Conservation (phyloP, 2,329 filamentous ascomycete species). For the Monilinia aucupariae region DNA sequence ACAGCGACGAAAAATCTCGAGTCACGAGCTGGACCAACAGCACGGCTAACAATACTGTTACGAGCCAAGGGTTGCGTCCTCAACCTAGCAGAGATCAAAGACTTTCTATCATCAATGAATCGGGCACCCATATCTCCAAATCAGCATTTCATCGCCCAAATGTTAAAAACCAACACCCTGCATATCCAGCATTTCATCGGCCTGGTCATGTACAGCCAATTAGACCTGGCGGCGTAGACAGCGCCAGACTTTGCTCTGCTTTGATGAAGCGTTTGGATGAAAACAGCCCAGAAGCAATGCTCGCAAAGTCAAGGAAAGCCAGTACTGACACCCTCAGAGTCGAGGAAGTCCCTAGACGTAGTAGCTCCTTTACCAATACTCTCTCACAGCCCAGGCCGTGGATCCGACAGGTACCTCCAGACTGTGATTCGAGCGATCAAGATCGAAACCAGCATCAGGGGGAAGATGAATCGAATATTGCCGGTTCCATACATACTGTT, state of each 20-base stretch:
- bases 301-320: conserved; percentile 21
- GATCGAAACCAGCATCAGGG: conserved; percentile 3
- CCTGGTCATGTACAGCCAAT: conserved; percentile 18
- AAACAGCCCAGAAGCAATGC: conserved; percentile 34
- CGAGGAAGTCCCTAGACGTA: conserved; percentile 18
- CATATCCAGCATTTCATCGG: conserved; percentile 27
- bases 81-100: conserved; percentile 48
- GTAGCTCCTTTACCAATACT: conserved; percentile 21
- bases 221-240: conserved; percentile 41
- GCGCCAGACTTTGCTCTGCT: conserved; percentile 57
- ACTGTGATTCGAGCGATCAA: conserved; percentile 13
- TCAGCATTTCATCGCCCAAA: conserved; percentile 35
- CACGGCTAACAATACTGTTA: conserved; percentile 52
- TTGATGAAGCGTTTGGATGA: conserved; percentile 53
- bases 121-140: conserved; percentile 42
- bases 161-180: conserved; percentile 30
- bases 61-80: conserved; percentile 33
- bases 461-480: conserved; percentile 19
- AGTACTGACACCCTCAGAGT: conserved; percentile 23
- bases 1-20: conserved; percentile 52
- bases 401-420: conserved; percentile 28
- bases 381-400: conserved; percentile 21
- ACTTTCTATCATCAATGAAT: conserved; percentile 60
- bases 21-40: conserved; percentile 65
- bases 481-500: conserved; percentile 18